Evolutionary conservation across 441 rosid genomes (phyloP), one percentile per base, ranked within the genome.

Genomic region (Pelargonium australe): DNA sequence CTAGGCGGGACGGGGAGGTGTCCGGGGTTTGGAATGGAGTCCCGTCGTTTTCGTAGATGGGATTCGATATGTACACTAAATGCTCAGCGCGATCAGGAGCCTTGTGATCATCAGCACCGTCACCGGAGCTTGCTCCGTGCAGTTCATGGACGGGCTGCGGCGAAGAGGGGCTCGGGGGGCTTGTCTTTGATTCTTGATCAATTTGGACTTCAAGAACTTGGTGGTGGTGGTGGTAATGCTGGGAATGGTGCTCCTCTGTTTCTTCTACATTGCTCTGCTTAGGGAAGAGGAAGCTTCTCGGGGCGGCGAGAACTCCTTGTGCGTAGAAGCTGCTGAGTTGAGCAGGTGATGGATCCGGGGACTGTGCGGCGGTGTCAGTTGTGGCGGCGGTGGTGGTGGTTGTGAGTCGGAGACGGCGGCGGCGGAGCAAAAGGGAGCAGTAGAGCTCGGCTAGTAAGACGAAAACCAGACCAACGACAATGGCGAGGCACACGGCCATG

Each of bases 341-440:
- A 68, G 40, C 14, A 68, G 70, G 25, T 20, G 69, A 19, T n/a
- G 61, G 41, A 5, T 34, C 7, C 40, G 40, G 40, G 7, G 40
- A 34, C 6, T 34, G 40, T 34, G 40, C 4, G 47, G 75, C n/a
- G 45, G 66, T 2, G 53, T 28, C 41, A 1, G 40, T 4, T 0
- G 40, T 0, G 40, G 5, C 0, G 7, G 6, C 7, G 31, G 78
- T 65, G n/a, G 75, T 0, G 44, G 73, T 12, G 47, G 75, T 16
- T 41, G 64, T 2, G 58, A 25, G 34, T 11, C 74, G 78, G 58
- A 66, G 41, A 11, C 74, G 77, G 5, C 85, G 82, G 37, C 90
- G 72, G 68, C 87, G 84, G 47, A 91, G 84, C 68, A 94, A 79
- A 66, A 89, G 87, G 69, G 92, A 86, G 79, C 96, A 91, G 76